Conservation (phyloP, 1,284 basidiomycete genomes). For the Ceratobasidium sp. region DNA sequence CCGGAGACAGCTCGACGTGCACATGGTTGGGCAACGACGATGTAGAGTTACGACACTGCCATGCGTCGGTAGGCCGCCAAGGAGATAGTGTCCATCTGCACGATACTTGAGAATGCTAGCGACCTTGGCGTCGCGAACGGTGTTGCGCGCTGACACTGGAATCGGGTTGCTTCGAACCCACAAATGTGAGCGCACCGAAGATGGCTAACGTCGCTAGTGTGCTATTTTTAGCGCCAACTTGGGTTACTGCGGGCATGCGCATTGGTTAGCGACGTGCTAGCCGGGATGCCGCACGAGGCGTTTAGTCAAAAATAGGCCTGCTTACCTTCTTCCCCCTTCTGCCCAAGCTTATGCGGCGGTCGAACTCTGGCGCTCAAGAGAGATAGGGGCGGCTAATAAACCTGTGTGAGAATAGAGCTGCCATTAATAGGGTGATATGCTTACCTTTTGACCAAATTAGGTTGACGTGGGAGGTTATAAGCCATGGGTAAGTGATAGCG, state of each 20-base stretch:
- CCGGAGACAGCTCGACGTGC: not conserved
- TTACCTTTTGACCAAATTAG: not conserved
- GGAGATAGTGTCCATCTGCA: not conserved
- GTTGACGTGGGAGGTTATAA: not conserved
- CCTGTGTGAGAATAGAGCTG: not conserved
- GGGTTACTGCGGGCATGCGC: not conserved
- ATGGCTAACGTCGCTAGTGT: not conserved
- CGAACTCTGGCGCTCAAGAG: not conserved
- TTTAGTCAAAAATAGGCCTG: slow-evolving; percentile 11
- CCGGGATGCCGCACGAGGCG: not conserved
- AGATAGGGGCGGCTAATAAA: not conserved
- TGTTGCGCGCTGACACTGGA: not conserved
- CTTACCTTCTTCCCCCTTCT: not conserved
- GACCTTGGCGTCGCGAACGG: not conserved
- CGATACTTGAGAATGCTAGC: not conserved
- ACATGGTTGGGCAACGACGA: not conserved
- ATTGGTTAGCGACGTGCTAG: not conserved
- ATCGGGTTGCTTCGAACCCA: not conserved
- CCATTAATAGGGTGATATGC: not conserved
- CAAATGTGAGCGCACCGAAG: not conserved
- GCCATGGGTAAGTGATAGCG: not conserved
- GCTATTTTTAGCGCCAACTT: slow-evolving; percentile 6
- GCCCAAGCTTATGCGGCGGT: not conserved
- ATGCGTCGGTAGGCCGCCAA: not conserved
- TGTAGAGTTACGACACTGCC: not conserved